Base-by-base conservation (phyloP, 352 stramenopile species). In the Pythium aristosporum region DNA sequence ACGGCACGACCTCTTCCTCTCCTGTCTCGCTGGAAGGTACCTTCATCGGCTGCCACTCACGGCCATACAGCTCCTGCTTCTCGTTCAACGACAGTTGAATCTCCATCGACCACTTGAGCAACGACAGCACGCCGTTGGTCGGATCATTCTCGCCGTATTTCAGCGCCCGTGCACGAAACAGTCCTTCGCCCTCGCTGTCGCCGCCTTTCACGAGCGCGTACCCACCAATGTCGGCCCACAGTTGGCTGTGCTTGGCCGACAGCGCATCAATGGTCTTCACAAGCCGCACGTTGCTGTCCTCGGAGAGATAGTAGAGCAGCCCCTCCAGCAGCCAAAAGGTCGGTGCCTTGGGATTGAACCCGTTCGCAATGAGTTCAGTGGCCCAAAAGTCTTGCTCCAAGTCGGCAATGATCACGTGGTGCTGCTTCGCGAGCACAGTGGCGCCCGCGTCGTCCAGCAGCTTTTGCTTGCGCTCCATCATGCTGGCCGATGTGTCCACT, bases 321-420 rank as follows among this genome's bases (percentile, higher is more conserved):
- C 77, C 79, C 52, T 88, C 79, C 37, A 88, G 57, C 7, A 65
- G 61, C 79, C 79, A 88, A 51, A 85, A 87, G 28, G 79, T 88
- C 8, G 73, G 77, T 39, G 74, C 23, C 25, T 77, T 63, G 12
- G 70, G 67, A 43, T 87, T 47, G 37, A 88, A 88, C 1, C 74
- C 69, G 1, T 69, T 73, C 5, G 44, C 48, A 1, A 80, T 46
- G 42, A 88, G 52, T 39, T 70, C 43, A 41, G 75, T 67, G 44
- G 75, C 56, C 77, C 77, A 88, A 36, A 72, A 71, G 58, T 87
- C 78, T 41, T 72, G 58, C n/a, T 78, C 72, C 34, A 88, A 67
- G 54, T 88, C 71, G 7, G 76, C 73, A 3, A 85, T 71, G 44
- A 88, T 58, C 61, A 61, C 73, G 55, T 82, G 49, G 61, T 80